These are phyloP conservation scores for Phycomyces blakesleeanus DNA, from an alignment of 192 early-diverging fungal species.

Conservation along the genomic window DNA sequence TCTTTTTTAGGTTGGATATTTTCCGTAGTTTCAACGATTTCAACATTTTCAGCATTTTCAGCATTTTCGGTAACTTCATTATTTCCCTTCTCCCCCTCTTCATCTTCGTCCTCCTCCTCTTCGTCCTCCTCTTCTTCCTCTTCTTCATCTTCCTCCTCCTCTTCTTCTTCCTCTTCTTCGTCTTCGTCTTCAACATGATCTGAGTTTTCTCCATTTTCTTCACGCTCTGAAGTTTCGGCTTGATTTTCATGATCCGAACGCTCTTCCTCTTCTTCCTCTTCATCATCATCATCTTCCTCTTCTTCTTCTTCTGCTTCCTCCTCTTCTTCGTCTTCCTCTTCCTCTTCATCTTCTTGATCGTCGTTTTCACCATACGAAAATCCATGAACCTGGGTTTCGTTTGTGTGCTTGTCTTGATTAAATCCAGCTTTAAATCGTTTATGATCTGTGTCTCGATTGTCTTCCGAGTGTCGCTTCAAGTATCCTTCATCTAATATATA, in stretches of 20 bases:
- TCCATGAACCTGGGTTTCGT: no score
- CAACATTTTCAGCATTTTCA: neutral
- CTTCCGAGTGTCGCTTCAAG: neutral
- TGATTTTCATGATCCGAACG: no score
- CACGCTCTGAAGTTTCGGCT: no score
- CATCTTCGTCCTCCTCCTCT: slow-evolving; percentile 6
- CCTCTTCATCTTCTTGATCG: no score
- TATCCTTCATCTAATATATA: slow-evolving; percentile 13
- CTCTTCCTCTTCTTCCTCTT: neutral
- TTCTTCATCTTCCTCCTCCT: slow-evolving; percentile 19
- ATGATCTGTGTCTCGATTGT: neutral
- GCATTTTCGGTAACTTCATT: neutral
- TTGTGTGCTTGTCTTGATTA: neutral
- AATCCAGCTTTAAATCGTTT: slow-evolving; percentile 9
- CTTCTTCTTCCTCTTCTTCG: slow-evolving; percentile 35
- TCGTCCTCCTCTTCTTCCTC: neutral
- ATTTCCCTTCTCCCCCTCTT: neutral
- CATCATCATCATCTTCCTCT: slow-evolving; percentile 1
- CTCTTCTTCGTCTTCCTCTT: no score
- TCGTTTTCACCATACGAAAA: no score
- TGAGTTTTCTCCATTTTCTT: slow-evolving; percentile 22
- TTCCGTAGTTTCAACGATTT: neutral
- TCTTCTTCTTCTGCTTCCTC: no score
- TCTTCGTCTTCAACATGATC: slow-evolving; percentile 30
- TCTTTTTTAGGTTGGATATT: neutral